Conservation (phyloP, 2,329 filamentous ascomycete genomes). For the Myriosclerotinia duriaeana region DNA sequence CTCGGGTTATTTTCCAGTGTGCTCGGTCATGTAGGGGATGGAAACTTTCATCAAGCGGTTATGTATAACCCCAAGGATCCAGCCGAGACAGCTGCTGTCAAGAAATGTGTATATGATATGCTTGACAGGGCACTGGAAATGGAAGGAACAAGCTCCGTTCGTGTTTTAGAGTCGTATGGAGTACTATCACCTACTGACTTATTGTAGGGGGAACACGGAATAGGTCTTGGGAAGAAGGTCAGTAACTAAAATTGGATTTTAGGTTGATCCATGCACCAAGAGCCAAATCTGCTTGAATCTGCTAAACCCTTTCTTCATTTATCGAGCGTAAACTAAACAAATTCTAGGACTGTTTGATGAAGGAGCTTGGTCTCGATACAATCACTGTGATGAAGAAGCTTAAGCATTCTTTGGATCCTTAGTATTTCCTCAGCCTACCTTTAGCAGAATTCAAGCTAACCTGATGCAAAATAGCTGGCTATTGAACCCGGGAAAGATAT, state of each 20-base stretch:
- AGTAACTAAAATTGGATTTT: slow-evolving; percentile 41
- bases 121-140: slow-evolving; percentile 82
- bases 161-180: neutral
- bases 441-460: neutral
- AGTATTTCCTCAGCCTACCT: slow-evolving; percentile 34
- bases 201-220: slow-evolving; percentile 69
- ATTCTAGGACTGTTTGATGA: slow-evolving; percentile 19
- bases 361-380: slow-evolving; percentile 77
- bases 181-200: neutral
- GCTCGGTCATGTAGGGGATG: slow-evolving; percentile 84
- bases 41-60: slow-evolving; percentile 90
- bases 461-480: slow-evolving; percentile 59
- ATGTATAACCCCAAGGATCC: slow-evolving; percentile 76
- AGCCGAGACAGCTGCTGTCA: slow-evolving; percentile 69
- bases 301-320: too few species aligned
- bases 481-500: slow-evolving; percentile 63
- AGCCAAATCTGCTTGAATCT: too few species aligned
- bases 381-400: slow-evolving; percentile 79
- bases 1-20: slow-evolving; percentile 80
- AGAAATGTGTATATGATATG: slow-evolving; percentile 81
- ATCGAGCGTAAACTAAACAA: neutral
- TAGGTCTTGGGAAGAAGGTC: slow-evolving; percentile 82
- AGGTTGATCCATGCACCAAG: slow-evolving; percentile 49
- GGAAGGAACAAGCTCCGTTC: slow-evolving; percentile 80
- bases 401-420: slow-evolving; percentile 75